phyloP scores from a whole-genome alignment of 2,329 filamentous ascomycete genomes.

The Aureobasidium pullulans region DNA sequence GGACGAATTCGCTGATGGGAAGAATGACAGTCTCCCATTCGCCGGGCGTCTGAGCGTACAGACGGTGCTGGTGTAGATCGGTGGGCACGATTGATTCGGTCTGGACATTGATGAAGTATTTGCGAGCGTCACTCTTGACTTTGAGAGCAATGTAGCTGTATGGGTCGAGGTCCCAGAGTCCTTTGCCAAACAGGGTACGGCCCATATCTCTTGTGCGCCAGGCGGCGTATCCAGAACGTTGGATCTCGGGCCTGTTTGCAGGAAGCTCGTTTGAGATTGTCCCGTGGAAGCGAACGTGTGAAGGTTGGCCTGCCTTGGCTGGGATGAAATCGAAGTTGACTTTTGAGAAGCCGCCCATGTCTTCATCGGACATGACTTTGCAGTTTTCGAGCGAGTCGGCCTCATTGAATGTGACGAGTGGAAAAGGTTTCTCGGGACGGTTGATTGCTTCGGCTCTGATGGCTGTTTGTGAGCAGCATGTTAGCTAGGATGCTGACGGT shows the following conservation, averaged over 20 bases:
- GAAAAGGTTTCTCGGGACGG: constrained; percentile 55
- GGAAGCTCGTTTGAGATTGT: constrained; percentile 82
- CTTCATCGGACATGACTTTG: constrained; percentile 68
- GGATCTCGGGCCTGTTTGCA: constrained; percentile 61
- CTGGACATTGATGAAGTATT: constrained; percentile 93
- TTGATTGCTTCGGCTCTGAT: constrained; percentile 63
- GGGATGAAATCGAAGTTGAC: constrained; percentile 61
- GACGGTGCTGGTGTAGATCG: constrained; percentile 90
- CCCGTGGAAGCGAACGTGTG: constrained; percentile 78
- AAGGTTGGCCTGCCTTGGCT: constrained; percentile 40
- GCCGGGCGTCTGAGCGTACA: constrained; percentile 70
- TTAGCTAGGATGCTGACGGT: constrained; percentile 18
- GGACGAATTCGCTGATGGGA: constrained; percentile 85
- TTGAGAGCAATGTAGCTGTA: constrained; percentile 83
- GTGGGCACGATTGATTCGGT: constrained; percentile 88
- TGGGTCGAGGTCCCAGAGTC: constrained; percentile 82
- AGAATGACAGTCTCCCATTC: constrained; percentile 95
- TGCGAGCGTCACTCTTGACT: constrained; percentile 81
- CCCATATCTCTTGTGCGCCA: constrained; percentile 76
- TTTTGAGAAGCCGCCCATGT: constrained; percentile 79
- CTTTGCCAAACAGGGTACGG: constrained; percentile 74
- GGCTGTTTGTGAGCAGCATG: constrained; percentile 38
- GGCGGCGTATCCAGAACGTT: constrained; percentile 79
- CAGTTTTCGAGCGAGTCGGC: constrained; percentile 37
- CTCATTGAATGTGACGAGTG: constrained; percentile 56